These are phyloP conservation scores for Leptographium wingfieldii DNA, from an alignment of 2,329 filamentous ascomycete genomes.

Conservation along the genomic window DNA sequence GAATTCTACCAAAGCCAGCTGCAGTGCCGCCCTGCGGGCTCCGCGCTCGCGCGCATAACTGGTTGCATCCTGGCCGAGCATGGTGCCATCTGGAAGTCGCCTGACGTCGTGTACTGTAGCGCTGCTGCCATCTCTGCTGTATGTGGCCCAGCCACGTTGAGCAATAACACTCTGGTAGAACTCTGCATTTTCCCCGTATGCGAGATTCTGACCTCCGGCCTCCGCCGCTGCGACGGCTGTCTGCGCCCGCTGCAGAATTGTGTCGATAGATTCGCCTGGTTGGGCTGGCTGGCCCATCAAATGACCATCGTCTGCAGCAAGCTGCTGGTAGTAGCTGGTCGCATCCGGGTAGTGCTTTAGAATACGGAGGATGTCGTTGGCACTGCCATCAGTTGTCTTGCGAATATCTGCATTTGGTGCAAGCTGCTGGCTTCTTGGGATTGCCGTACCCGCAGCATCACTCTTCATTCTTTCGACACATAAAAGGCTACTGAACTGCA, in stretches of 20 bases:
- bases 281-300: neutral
- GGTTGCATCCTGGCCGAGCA: conserved; percentile 4
- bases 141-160: conserved; percentile 10
- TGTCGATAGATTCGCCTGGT: neutral
- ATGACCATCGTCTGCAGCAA: conserved; percentile 1
- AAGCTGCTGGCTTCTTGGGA: neutral
- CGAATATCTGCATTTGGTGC: neutral
- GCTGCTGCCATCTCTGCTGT: conserved; percentile 1
- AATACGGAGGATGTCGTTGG: neutral
- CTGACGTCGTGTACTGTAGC: neutral
- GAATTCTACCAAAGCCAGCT: conserved; percentile 27
- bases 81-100: conserved; percentile 12
- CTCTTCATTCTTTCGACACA: neutral
- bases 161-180: conserved; percentile 15
- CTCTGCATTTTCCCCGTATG: conserved; percentile 20
- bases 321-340: neutral
- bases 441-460: neutral
- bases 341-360: neutral
- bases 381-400: neutral
- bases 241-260: neutral
- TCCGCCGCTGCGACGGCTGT: neutral
- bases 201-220: conserved; percentile 18
- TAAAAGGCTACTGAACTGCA: neutral
- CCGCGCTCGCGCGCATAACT: conserved; percentile 26
- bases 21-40: conserved; percentile 30